Evolutionary conservation across 2,329 filamentous ascomycete species (phyloP).

Genomic region (Penicillium sp.): DNA sequence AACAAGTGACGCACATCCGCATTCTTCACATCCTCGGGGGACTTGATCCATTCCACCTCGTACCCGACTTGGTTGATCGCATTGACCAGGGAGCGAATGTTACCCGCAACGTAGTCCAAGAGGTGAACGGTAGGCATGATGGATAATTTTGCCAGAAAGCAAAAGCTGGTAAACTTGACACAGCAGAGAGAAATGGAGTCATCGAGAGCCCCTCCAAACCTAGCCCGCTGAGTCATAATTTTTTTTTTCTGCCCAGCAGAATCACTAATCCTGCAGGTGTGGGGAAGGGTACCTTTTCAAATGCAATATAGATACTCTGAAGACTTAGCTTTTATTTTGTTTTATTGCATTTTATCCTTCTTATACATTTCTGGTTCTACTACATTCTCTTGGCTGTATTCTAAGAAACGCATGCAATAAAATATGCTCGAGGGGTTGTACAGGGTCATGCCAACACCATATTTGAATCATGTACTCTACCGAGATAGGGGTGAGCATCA

Average conservation of each 20-base stretch:
- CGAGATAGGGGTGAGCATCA: neutral
- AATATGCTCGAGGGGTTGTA: neutral
- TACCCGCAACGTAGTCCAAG: slow-evolving; percentile 89
- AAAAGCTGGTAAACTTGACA: neutral
- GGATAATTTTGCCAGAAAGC: neutral
- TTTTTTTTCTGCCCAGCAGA: slow-evolving; percentile 23
- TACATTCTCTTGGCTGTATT: neutral
- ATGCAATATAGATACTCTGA: neutral
- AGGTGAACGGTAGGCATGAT: slow-evolving; percentile 51
- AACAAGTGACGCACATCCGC: slow-evolving; percentile 66
- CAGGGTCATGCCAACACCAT: neutral
- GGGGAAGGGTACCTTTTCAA: neutral
- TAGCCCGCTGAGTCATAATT: slow-evolving; percentile 25
- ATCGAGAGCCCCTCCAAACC: slow-evolving; percentile 4
- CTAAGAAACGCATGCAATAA: neutral
- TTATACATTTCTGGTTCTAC: neutral
- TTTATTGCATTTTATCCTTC: neutral
- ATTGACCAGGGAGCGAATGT: slow-evolving; percentile 93
- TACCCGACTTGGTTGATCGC: slow-evolving; percentile 96
- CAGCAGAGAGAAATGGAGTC: slow-evolving; percentile 8
- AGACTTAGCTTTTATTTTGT: neutral
- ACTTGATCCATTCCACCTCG: slow-evolving; percentile 85
- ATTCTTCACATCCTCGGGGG: slow-evolving; percentile 76
- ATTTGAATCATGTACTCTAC: neutral
- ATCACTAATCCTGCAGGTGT: neutral